phyloP scores from a whole-genome alignment of 768 basidiomycete species.

The Gloeostereum incarnatum region DNA sequence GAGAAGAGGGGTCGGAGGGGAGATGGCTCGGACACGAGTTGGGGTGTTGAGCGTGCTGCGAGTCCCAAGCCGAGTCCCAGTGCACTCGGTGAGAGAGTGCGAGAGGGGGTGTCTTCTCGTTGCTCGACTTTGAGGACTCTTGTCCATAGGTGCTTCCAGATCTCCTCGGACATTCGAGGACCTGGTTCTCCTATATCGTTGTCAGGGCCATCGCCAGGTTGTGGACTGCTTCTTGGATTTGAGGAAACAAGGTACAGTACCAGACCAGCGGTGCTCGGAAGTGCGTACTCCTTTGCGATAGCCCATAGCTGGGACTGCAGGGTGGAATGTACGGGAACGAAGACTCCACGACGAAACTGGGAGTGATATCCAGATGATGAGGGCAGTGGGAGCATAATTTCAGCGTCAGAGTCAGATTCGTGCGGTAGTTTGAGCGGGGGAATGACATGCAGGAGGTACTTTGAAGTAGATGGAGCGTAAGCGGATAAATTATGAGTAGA shows the following conservation, averaged over 20 bases:
- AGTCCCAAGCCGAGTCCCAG: conserved; percentile 35
- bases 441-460: conserved; percentile 75
- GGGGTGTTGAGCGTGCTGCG: conserved; percentile 29
- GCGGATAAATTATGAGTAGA: conserved; percentile 28
- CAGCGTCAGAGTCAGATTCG: conserved; percentile 37
- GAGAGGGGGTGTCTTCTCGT: conserved; percentile 30
- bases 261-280: conserved; percentile 80
- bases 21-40: background rate
- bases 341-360: conserved; percentile 75
- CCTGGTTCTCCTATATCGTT: conserved; percentile 49
- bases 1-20: conserved; percentile 40
- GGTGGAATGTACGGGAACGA: conserved; percentile 79
- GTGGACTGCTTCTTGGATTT: conserved; percentile 9
- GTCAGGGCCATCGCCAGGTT: conserved; percentile 10
- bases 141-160: conserved; percentile 84
- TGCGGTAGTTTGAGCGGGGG: conserved; percentile 70
- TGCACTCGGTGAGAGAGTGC: conserved; percentile 25
- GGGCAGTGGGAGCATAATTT: conserved; percentile 41
- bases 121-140: conserved; percentile 58
- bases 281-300: conserved; percentile 88
- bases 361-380: conserved; percentile 68
- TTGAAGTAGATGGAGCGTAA: conserved; percentile 40
- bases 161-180: conserved; percentile 77
- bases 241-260: conserved; percentile 69
- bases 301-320: conserved; percentile 76